phyloP scores from a whole-genome alignment of 1,284 basidiomycete genomes.

The Apiotrichum akiyoshidainum region DNA sequence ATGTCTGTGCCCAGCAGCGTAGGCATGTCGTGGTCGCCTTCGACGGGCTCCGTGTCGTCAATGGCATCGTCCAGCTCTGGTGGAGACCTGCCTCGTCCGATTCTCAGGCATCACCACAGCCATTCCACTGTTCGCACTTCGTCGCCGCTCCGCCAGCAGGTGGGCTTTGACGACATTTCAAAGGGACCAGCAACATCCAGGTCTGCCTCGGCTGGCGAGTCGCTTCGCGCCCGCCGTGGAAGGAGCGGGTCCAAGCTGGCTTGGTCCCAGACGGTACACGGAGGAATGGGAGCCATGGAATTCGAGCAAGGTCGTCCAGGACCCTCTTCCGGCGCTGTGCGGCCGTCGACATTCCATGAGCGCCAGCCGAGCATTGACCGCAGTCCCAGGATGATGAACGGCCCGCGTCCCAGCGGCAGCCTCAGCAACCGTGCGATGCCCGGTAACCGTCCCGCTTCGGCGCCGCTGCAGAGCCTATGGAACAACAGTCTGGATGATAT shows the following conservation, averaged over 20 bases:
- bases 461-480: background rate
- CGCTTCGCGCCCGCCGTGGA: background rate
- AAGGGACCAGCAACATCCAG: background rate
- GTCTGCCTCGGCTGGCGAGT: background rate
- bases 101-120: conserved; percentile 12
- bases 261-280: conserved; percentile 15
- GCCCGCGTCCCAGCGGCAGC: background rate
- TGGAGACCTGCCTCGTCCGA: conserved; percentile 7
- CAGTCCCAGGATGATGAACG: background rate
- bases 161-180: conserved; percentile 9
- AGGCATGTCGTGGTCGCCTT: background rate
- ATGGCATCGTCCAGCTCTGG: background rate
- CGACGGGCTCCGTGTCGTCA: background rate
- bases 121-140: conserved; percentile 10
- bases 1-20: background rate
- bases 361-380: background rate
- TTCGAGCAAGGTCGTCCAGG: background rate
- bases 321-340: background rate
- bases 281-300: background rate
- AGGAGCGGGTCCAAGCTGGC: conserved; percentile 1
- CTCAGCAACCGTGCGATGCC: background rate
- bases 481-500: background rate
- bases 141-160: conserved; percentile 15
- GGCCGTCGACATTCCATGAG: background rate
- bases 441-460: background rate